Evolutionary conservation across 805 yeast genomes (phyloP).

Genomic region (Monosporozyma solicola): DNA sequence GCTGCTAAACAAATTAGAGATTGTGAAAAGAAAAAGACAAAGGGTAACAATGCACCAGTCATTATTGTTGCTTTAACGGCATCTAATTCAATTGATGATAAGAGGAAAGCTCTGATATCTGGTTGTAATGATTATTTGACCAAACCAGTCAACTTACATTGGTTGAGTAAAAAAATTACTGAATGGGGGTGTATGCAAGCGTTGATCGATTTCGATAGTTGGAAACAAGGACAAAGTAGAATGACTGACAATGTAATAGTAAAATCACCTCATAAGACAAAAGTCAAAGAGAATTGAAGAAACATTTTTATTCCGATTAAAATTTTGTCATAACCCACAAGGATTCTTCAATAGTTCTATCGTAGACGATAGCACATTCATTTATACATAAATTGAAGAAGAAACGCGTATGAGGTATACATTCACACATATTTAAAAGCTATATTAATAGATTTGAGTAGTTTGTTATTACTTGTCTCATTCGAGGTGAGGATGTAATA

Average conservation of each 20-base stretch:
- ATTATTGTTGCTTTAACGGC: constrained; percentile 97
- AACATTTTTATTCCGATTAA: background rate
- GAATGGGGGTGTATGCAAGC: constrained; percentile 99
- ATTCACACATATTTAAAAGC: background rate
- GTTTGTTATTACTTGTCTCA: background rate
- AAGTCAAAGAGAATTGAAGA: constrained; percentile 1
- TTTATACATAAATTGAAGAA: background rate
- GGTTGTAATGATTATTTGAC: constrained; percentile 97
- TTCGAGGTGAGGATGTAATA: background rate
- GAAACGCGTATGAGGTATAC: background rate
- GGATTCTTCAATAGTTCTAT: background rate
- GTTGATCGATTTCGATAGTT: constrained; percentile 86
- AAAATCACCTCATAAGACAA: constrained; percentile 3
- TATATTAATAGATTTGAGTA: background rate
- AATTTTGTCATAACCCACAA: background rate
- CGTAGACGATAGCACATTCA: background rate
- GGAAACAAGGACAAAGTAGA: constrained; percentile 48
- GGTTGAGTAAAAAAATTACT: constrained; percentile 88
- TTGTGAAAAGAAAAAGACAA: constrained; percentile 57
- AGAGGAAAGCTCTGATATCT: constrained; percentile 85
- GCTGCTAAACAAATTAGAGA: constrained; percentile 88
- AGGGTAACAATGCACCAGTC: constrained; percentile 64
- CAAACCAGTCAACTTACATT: constrained; percentile 87
- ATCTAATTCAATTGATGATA: constrained; percentile 73
- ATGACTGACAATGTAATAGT: constrained; percentile 29